Percentiles rank a stretch among this genome's conserved stretches.
These are phyloP conservation scores for Flaveria linearis DNA, from an alignment of 129 eudicot species.

Conservation along the genomic window DNA sequence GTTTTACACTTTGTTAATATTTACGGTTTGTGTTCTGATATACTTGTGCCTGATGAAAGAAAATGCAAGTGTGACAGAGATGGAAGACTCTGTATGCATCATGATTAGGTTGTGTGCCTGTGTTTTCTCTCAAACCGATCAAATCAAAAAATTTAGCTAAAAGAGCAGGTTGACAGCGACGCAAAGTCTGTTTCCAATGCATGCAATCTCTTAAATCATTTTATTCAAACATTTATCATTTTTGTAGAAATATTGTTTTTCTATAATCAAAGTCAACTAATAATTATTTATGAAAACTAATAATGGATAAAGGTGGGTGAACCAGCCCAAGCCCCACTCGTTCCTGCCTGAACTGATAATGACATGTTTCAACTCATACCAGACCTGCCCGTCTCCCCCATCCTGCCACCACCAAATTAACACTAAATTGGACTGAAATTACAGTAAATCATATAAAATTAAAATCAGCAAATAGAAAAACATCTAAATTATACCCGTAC, in stretches of 20 bases:
- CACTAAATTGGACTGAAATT: background rate
- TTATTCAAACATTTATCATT: background rate
- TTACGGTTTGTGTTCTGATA: background rate
- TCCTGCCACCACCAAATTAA: background rate
- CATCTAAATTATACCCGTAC: constrained; percentile 50
- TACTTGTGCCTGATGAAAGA: background rate
- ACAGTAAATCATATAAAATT: background rate
- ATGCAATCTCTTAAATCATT: background rate
- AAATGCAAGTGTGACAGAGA: background rate
- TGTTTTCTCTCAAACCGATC: background rate
- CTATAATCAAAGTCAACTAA: background rate
- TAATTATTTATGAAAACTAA: background rate
- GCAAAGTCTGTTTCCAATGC: background rate
- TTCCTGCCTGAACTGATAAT: background rate
- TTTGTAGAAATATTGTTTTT: background rate
- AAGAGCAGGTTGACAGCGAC: background rate
- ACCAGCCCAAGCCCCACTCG: background rate
- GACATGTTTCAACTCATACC: background rate
- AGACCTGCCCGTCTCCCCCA: background rate
- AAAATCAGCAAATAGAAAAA: background rate
- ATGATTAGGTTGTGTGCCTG: background rate
- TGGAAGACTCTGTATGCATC: background rate
- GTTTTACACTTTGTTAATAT: background rate
- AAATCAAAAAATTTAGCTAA: background rate
- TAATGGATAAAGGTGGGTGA: background rate